These are phyloP conservation scores for Colletotrichum viniferum DNA, from an alignment of 2,329 filamentous ascomycete genomes.

Conservation along the genomic window DNA sequence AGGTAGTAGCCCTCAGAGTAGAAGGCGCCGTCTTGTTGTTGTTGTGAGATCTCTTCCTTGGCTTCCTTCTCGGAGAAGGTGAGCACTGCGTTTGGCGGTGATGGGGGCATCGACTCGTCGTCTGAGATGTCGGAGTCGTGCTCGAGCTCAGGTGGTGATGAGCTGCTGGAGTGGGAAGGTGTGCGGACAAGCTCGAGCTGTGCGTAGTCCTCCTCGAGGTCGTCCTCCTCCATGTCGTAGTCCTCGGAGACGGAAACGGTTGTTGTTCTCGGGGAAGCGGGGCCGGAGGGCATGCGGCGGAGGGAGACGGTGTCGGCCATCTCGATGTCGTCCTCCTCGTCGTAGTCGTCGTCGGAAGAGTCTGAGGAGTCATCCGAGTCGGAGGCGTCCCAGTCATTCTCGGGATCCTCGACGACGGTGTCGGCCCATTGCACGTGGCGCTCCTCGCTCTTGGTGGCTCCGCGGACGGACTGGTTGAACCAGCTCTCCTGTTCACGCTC, in stretches of 20 bases:
- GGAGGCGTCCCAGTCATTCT: constrained; percentile 75
- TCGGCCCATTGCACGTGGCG: constrained; percentile 90
- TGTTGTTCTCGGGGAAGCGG: constrained; percentile 23
- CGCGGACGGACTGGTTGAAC: constrained; percentile 93
- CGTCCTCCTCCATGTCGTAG: constrained; percentile 53
- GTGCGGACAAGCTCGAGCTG: constrained; percentile 72
- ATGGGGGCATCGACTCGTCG: constrained; percentile 76
- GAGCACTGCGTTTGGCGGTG: constrained; percentile 63
- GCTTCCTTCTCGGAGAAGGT: constrained; percentile 64
- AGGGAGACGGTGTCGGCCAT: constrained; percentile 55
- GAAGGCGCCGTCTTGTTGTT: constrained; percentile 44
- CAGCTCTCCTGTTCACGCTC: constrained; percentile 95
- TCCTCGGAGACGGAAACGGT: constrained; percentile 41
- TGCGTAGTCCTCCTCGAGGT: constrained; percentile 68
- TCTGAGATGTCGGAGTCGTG: constrained; percentile 73
- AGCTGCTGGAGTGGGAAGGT: constrained; percentile 61
- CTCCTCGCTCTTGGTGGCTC: constrained; percentile 61
- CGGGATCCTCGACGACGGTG: constrained; percentile 72
- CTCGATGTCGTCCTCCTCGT: constrained; percentile 60
- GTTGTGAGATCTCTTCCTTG: constrained; percentile 40
- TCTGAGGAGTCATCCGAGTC: constrained; percentile 42
- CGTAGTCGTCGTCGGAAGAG: constrained; percentile 49
- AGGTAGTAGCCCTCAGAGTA: constrained; percentile 61
- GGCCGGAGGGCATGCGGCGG: constrained; percentile 47
- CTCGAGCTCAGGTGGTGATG: constrained; percentile 70